Conservation (phyloP, 306 rosid species). For the Cucurbita pepo region DNA sequence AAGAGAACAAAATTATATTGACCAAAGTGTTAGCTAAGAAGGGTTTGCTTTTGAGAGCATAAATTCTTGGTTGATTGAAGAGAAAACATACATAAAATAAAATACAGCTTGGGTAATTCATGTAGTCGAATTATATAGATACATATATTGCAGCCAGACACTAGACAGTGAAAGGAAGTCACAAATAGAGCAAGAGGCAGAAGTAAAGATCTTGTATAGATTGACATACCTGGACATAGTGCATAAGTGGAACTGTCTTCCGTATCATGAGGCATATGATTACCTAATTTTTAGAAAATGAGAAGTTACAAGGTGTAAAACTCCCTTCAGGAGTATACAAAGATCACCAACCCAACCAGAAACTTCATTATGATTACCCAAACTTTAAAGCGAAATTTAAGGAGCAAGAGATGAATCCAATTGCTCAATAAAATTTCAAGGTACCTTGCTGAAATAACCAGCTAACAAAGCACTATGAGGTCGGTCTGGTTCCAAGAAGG, state of each 20-base stretch:
- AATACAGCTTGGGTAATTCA: background rate
- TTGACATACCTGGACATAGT: slow-evolving; percentile 77
- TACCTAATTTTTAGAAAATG: slow-evolving; percentile 33
- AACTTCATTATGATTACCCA: slow-evolving; percentile 50
- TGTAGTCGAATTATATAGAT: background rate
- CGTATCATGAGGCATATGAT: slow-evolving; percentile 92
- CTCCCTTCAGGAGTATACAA: background rate
- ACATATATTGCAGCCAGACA: background rate
- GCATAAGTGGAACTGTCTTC: slow-evolving; percentile 86
- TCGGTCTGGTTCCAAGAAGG: slow-evolving; percentile 83
- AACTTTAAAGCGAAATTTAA: background rate
- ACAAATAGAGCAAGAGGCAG: background rate
- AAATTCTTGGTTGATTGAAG: background rate
- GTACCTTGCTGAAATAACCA: slow-evolving; percentile 95
- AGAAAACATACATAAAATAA: background rate
- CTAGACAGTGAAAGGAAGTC: background rate
- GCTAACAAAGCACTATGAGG: slow-evolving; percentile 68
- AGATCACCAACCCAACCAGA: background rate
- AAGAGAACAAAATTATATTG: background rate
- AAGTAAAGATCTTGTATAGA: background rate
- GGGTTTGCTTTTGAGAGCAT: background rate
- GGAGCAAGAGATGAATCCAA: background rate
- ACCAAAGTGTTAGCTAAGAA: background rate
- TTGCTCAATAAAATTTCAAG: slow-evolving; percentile 6
- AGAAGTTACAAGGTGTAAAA: background rate